Percentiles rank a stretch among this genome's conserved stretches.
These are phyloP conservation scores for Penicillium griseofulvum DNA, from an alignment of 2,329 filamentous ascomycete species.

Conservation along the genomic window DNA sequence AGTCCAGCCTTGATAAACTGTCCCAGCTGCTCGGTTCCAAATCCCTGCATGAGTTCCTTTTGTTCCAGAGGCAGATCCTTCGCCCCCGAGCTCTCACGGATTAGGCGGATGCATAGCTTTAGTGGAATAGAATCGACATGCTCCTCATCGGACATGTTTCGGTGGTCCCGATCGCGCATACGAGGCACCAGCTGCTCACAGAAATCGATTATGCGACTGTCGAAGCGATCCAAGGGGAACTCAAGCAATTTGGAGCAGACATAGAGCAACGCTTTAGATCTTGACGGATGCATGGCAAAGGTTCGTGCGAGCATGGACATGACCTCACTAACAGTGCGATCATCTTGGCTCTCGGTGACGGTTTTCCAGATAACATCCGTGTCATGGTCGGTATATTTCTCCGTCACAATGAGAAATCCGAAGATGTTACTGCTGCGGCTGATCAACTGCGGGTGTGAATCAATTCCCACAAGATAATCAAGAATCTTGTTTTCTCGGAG, in stretches of 20 bases:
- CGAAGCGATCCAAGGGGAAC: constrained; percentile 63
- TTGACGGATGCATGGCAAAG: constrained; percentile 45
- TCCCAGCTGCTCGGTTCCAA: constrained; percentile 61
- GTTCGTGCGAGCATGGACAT: constrained; percentile 62
- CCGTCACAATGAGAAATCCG: constrained; percentile 79
- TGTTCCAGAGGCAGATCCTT: constrained; percentile 55
- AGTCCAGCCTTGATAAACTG: constrained; percentile 59
- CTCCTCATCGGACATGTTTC: constrained; percentile 22
- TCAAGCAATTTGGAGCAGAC: constrained; percentile 68
- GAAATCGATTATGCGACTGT: constrained; percentile 59
- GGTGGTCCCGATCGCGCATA: constrained; percentile 35
- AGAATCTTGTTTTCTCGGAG: constrained; percentile 70
- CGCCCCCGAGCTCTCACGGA: constrained; percentile 67
- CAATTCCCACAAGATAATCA: constrained; percentile 83
- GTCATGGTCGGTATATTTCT: constrained; percentile 67
- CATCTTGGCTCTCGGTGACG: constrained; percentile 76
- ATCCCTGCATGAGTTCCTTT: constrained; percentile 61
- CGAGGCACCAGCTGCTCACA: constrained; percentile 58
- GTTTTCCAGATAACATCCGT: constrained; percentile 83
- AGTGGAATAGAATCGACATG: constrained; percentile 47
- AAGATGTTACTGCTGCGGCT: constrained; percentile 77
- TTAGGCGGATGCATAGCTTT: constrained; percentile 62
- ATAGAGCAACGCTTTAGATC: constrained; percentile 55
- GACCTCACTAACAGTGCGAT: constrained; percentile 77
- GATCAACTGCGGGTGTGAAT: constrained; percentile 89